Conservation (phyloP, 495 filamentous ascomycete species). For the Chaetomidium leptoderma region DNA sequence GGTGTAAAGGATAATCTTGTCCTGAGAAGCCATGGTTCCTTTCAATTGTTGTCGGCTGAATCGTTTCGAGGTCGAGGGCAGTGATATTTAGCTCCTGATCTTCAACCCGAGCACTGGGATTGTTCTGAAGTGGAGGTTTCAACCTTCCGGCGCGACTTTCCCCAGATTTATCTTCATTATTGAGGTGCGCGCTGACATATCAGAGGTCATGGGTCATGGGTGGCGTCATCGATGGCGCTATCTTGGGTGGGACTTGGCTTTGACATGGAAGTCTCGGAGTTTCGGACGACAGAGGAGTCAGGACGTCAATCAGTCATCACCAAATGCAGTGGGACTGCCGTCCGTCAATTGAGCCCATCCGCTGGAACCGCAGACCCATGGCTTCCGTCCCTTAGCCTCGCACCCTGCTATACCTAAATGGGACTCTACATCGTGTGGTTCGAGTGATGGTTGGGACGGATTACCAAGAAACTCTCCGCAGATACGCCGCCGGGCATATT, state of each 20-base stretch:
- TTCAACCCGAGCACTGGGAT: no score
- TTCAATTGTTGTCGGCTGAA: not conserved
- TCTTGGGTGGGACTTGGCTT: no score
- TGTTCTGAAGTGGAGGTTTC: not conserved
- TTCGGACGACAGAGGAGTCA: no score
- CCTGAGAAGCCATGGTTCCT: slow-evolving; percentile 30
- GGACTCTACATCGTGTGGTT: no score
- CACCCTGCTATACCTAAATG: no score
- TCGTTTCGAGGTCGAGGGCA: not conserved
- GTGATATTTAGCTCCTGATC: not conserved
- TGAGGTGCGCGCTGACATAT: slow-evolving; percentile 11
- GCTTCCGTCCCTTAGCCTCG: no score
- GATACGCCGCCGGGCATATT: not conserved
- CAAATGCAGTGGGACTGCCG: no score
- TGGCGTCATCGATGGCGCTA: slow-evolving; percentile 34
- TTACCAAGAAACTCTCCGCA: slow-evolving; percentile 5
- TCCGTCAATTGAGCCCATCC: no score
- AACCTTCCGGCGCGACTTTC: not conserved
- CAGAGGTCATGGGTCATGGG: slow-evolving; percentile 23
- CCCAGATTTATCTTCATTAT: no score
- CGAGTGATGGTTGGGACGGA: not conserved
- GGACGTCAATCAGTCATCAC: no score
- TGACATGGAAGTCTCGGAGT: no score
- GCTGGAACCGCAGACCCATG: no score
- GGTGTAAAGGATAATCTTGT: slow-evolving; percentile 61